Evolutionary conservation across 1,139 yeast species (phyloP), one percentile per base, ranked within the genome.

Genomic region (Blastobotrys apis): DNA sequence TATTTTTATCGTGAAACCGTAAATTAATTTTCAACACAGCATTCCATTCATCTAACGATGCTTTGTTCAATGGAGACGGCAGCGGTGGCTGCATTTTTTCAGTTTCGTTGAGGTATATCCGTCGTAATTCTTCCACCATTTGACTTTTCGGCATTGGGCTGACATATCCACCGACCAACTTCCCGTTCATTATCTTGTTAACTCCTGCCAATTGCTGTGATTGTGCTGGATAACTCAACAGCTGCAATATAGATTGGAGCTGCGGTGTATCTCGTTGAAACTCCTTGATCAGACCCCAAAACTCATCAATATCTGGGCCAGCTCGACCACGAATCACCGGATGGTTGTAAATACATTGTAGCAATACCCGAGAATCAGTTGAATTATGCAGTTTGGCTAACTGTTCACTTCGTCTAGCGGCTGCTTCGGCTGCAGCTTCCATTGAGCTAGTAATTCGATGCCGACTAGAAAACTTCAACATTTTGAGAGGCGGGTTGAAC

Each of bases 61-160:
- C 12, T 20, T 10, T 21, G 32, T 17, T 29, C 20, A 26, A 21
- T 19, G 34, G 10, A 10, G 13, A n/a, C 17, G 37, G 39, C n/a
- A 34, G 23, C 9, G 43, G 30, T 15, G 38, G 43, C 33, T 40
- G 43, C n/a, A 21, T 33, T 20, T 21, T 25, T 6, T 21, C n/a
- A 5, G 43, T 34, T 22, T 40, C 43, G 33, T 40, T 29, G n/a
- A 33, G 27, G 19, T 25, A 29, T 13, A 40, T 13, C 23, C 19
- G 23, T n/a, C 43, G 5, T 20, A 40, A 22, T 20, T 40, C 43
- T 13, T 40, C 38, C 13, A 27, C 19, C 5, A 29, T 22, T 22
- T 38, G 41, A 4, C 34, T 29, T 13, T 29, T 17, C 4, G 41
- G 35, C 6, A 38, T 8, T 17, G 29, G 21, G 16, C 32, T 29